Evolutionary conservation across 2,329 filamentous ascomycete species (phyloP), one percentile per base, ranked within the genome.

Genomic region (Chaetomium olivaceum): DNA sequence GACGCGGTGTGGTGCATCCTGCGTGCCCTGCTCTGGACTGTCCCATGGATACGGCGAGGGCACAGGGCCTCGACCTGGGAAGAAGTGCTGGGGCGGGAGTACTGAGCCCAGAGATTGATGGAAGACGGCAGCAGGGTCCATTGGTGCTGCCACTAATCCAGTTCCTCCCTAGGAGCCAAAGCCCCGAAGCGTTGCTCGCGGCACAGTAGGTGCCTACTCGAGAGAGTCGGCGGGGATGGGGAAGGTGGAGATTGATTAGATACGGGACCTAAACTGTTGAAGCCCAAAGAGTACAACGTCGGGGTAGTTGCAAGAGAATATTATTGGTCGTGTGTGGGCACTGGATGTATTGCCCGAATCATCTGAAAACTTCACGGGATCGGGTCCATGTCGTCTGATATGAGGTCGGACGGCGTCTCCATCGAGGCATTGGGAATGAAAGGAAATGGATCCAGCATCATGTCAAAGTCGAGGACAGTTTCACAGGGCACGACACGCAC

Each of bases 81-180:
- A 69, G 60, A 67, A 65, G 36, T 67, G 64, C 51, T 69, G 71
- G 12, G 63, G 63, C 36, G 64, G 66, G 57, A 70, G 50, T 14
- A 80, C 77, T 58, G 78, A 76, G 63, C 79, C 80, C 66, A 87
- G 80, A 73, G 84, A 85, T 75, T 85, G 86, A 70, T 84, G 84
- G 72, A 88, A 87, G 73, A 88, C 80, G 73, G 83, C 81, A 68
- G 82, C 80, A 69, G 84, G 80, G 75, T 89, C 85, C 87, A 89
- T 89, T 39, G 58, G 27, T 57, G n/a, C 25, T 48, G 59, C 46
- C 31, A 21, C 55, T 27, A 14, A 16, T 9, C 31, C 14, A 4
- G 46, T n/a, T 29, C n/a, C 14, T 11, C 29, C 23, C 54, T 6
- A 4, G 51, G 39, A 48, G 29, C 57, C 19, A 31, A 23, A 33